Conservation (phyloP, 2,329 filamentous ascomycete species). For the Lachnellula suecica region DNA sequence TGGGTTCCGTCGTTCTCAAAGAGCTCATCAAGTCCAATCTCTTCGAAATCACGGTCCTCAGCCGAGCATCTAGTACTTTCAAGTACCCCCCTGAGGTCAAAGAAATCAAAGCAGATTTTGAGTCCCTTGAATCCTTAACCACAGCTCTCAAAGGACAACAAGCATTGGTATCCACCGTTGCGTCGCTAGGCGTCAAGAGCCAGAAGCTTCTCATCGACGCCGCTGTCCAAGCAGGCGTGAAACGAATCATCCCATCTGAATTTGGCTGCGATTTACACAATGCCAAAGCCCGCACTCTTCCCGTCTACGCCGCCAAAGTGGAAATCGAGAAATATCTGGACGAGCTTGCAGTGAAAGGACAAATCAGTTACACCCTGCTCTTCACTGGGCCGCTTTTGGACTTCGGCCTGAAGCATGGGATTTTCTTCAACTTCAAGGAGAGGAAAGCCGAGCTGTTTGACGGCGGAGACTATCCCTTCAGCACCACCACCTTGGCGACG, state of each 20-base stretch:
- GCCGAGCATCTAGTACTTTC: slow-evolving; percentile 33
- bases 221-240: slow-evolving; percentile 54
- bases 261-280: slow-evolving; percentile 44
- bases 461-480: slow-evolving; percentile 48
- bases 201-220: slow-evolving; percentile 57
- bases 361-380: slow-evolving; percentile 54
- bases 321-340: slow-evolving; percentile 40
- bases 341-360: slow-evolving; percentile 36
- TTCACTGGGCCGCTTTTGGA: slow-evolving; percentile 57
- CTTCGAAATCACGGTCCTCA: slow-evolving; percentile 49
- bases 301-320: slow-evolving; percentile 51
- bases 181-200: slow-evolving; percentile 28
- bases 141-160: slow-evolving; percentile 54
- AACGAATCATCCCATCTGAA: slow-evolving; percentile 61
- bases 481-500: slow-evolving; percentile 43
- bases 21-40: slow-evolving; percentile 21
- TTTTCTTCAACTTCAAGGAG: slow-evolving; percentile 45
- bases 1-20: slow-evolving; percentile 23
- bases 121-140: slow-evolving; percentile 39
- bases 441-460: slow-evolving; percentile 46
- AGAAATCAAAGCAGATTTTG: slow-evolving; percentile 48
- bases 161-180: slow-evolving; percentile 52
- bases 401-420: slow-evolving; percentile 43
- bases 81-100: slow-evolving; percentile 33
- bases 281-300: slow-evolving; percentile 40